A percentile compares a stretch with the other conserved stretches of the same genome.
phyloP scores from a whole-genome alignment of 441 rosid genomes.

The Erodium texanum region DNA sequence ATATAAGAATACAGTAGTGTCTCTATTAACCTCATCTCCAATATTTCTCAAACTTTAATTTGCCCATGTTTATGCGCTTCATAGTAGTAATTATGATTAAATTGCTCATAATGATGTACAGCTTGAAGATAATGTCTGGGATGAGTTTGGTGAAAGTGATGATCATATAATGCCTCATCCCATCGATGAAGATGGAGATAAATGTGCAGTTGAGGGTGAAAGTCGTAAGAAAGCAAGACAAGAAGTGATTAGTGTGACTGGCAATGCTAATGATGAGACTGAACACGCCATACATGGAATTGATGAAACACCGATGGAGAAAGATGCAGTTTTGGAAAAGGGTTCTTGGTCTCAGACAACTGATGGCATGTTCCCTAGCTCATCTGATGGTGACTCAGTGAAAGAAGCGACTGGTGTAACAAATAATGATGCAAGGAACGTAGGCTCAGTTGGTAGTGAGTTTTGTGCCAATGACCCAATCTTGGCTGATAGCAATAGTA shows the following conservation, averaged over 20 bases:
- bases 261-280: constrained; percentile 25
- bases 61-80: constrained; percentile 1
- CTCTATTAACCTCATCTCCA: not conserved
- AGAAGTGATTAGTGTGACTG: constrained; percentile 32
- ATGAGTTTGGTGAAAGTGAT: constrained; percentile 41
- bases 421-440: constrained; percentile 35
- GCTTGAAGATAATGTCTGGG: constrained; percentile 52
- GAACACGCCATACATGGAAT: constrained; percentile 25
- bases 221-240: constrained; percentile 37
- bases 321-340: constrained; percentile 48
- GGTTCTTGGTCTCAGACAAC: constrained; percentile 34
- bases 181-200: constrained; percentile 26
- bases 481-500: constrained; percentile 36
- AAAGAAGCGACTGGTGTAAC: constrained; percentile 34
- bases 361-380: too few species aligned
- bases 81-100: constrained; percentile 11
- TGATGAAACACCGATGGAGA: constrained; percentile 29
- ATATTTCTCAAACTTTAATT: not conserved
- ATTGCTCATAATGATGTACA: constrained; percentile 25
- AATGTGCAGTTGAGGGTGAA: constrained; percentile 27
- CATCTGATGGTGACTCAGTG: constrained; percentile 28
- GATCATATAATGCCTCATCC: constrained; percentile 73
- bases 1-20: not conserved
- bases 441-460: constrained; percentile 29
- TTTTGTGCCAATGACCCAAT: constrained; percentile 33